Conservation (phyloP, 2,329 filamentous ascomycete genomes). For the Fusarium liriodendri region DNA sequence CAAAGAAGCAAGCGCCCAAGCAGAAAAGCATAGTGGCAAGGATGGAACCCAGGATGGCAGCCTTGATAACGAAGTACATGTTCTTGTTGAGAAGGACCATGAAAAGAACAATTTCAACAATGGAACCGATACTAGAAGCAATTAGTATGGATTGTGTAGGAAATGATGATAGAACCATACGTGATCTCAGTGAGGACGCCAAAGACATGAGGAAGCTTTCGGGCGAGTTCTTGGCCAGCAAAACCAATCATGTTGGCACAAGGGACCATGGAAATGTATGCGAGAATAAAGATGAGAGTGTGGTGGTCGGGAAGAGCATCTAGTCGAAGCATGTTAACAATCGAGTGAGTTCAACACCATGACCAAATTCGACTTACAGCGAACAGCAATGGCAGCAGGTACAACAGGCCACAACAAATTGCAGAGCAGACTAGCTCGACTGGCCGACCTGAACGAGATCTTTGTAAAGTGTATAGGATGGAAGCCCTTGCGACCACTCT, state of each 20-base stretch:
- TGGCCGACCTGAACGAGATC: conserved; percentile 58
- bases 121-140: conserved; percentile 67
- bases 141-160: conserved; percentile 8
- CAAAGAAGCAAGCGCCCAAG: conserved; percentile 82
- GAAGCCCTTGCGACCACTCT: conserved; percentile 59
- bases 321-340: conserved; percentile 21
- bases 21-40: conserved; percentile 85
- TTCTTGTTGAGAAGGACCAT: conserved; percentile 73
- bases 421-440: conserved; percentile 57
- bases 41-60: conserved; percentile 85
- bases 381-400: conserved; percentile 59
- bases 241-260: conserved; percentile 64
- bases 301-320: conserved; percentile 51
- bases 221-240: conserved; percentile 75
- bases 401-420: conserved; percentile 64
- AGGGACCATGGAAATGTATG: conserved; percentile 64
- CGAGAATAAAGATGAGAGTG: conserved; percentile 59
- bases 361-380: conserved; percentile 41
- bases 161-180: conserved; percentile 42
- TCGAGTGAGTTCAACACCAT: not conserved
- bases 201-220: conserved; percentile 80
- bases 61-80: conserved; percentile 79
- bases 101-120: conserved; percentile 87
- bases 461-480: conserved; percentile 56
- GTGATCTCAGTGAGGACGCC: conserved; percentile 72